A percentile compares a stretch with the other conserved stretches of the same genome.
These are phyloP conservation scores for Ophiocordyceps camponoti-floridani DNA, from an alignment of 2,329 filamentous ascomycete genomes.

Conservation along the genomic window DNA sequence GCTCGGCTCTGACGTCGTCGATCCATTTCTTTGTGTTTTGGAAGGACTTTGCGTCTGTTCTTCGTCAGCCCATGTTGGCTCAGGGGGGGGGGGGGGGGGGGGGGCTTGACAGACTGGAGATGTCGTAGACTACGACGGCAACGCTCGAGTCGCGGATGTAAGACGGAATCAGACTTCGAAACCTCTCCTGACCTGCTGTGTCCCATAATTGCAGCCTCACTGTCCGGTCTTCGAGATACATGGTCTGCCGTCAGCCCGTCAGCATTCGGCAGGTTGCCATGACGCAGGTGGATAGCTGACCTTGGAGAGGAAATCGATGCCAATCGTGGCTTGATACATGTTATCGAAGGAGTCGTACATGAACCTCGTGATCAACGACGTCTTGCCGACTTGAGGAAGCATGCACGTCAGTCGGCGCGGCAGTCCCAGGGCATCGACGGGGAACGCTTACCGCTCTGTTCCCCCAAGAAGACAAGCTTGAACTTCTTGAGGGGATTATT, in stretches of 20 bases:
- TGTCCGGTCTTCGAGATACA: conserved; percentile 98
- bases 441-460: conserved; percentile 73
- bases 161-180: conserved; percentile 89
- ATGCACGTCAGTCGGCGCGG: conserved; percentile 8
- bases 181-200: conserved; percentile 92
- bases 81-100: neutral
- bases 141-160: conserved; percentile 98
- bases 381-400: conserved; percentile 67
- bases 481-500: conserved; percentile 99
- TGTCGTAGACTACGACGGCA: conserved; percentile 96
- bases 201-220: conserved; percentile 97
- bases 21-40: conserved; percentile 99
- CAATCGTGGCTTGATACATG: conserved; percentile 98
- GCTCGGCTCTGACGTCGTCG: conserved; percentile 89
- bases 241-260: conserved; percentile 38
- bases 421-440: too few relatives aligned
- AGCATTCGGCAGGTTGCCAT: neutral
- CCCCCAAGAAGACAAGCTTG: conserved; percentile 97
- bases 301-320: conserved; percentile 98
- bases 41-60: conserved; percentile 75
- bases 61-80: neutral
- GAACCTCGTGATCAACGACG: conserved; percentile 93
- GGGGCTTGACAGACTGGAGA: conserved; percentile 48
- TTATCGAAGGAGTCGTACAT: conserved; percentile 99
- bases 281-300: conserved; percentile 24